These are phyloP conservation scores for Starmerella bombicola DNA, from an alignment of 805 yeast genomes.

Conservation along the genomic window DNA sequence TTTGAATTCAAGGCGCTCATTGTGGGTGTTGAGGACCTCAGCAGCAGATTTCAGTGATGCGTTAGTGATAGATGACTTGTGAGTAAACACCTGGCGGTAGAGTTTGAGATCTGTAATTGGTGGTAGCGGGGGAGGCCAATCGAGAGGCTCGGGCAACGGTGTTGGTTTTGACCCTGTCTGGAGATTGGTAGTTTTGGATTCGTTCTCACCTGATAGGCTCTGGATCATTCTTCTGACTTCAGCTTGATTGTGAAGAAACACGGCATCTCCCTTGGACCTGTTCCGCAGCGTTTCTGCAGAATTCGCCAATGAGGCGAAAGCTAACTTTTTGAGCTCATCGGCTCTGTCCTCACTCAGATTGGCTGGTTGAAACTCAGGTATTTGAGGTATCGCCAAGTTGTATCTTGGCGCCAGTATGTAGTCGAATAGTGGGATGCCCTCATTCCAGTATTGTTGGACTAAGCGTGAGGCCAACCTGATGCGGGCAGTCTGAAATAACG, in stretches of 20 bases:
- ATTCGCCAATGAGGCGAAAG: slow-evolving; percentile 9
- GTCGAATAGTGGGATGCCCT: slow-evolving; percentile 43
- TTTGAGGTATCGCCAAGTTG: slow-evolving; percentile 12
- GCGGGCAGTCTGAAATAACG: slow-evolving; percentile 31
- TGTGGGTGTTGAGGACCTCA: slow-evolving; percentile 52
- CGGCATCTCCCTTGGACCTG: neutral
- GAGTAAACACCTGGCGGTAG: slow-evolving; percentile 63
- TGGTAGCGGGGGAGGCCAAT: slow-evolving; percentile 68
- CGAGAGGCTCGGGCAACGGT: neutral
- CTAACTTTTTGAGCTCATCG: slow-evolving; percentile 17
- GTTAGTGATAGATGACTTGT: slow-evolving; percentile 43
- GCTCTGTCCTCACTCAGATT: slow-evolving; percentile 1
- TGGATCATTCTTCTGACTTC: neutral
- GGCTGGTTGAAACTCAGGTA: neutral
- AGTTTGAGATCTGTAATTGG: slow-evolving; percentile 46
- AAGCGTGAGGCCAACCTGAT: slow-evolving; percentile 43
- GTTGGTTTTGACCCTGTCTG: neutral
- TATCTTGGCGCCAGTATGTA: slow-evolving; percentile 34
- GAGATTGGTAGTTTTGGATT: neutral
- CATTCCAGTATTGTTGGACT: slow-evolving; percentile 40
- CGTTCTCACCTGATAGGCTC: neutral
- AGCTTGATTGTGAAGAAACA: neutral
- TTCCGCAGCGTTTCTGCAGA: neutral
- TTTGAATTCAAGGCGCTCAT: slow-evolving; percentile 78
- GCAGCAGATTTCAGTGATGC: slow-evolving; percentile 45